These are phyloP conservation scores for Mucor plumbeus DNA, from an alignment of 371 early-diverging fungal genomes.

Conservation along the genomic window DNA sequence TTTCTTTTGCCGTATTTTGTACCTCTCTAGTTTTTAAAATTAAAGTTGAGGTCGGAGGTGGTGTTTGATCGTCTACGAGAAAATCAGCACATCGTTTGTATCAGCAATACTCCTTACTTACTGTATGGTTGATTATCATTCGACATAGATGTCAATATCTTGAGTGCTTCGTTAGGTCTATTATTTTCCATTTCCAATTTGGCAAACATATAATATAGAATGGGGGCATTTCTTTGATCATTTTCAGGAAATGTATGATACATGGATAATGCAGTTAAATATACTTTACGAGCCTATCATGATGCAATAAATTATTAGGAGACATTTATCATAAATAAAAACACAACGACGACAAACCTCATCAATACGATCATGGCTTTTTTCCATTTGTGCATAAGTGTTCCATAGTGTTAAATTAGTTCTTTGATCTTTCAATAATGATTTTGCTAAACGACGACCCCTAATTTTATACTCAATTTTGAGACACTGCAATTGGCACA, in stretches of 20 bases:
- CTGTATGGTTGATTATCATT: conserved; percentile 30
- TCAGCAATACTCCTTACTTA: conserved; percentile 12
- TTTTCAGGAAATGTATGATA: conserved; percentile 52
- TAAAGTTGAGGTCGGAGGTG: conserved; percentile 35
- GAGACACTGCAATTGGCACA: background rate
- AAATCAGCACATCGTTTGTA: background rate
- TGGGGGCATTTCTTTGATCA: conserved; percentile 45
- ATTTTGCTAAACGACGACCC: conserved; percentile 64
- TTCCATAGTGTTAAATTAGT: conserved; percentile 70
- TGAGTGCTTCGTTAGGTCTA: conserved; percentile 51
- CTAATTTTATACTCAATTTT: conserved; percentile 19
- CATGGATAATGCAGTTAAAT: conserved; percentile 59
- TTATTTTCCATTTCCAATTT: conserved; percentile 60
- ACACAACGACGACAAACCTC: conserved; percentile 27
- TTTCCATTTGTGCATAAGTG: conserved; percentile 70
- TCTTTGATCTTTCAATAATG: conserved; percentile 58
- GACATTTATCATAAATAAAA: background rate
- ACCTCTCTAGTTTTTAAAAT: conserved; percentile 59
- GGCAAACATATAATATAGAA: conserved; percentile 62
- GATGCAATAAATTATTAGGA: conserved; percentile 1
- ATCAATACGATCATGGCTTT: conserved; percentile 35
- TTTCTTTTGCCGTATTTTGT: background rate
- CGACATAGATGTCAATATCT: conserved; percentile 51
- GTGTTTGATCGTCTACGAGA: conserved; percentile 26
- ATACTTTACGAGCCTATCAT: conserved; percentile 70